phyloP scores from a whole-genome alignment of 805 yeast genomes.

The Cephaloascus fragrans region DNA sequence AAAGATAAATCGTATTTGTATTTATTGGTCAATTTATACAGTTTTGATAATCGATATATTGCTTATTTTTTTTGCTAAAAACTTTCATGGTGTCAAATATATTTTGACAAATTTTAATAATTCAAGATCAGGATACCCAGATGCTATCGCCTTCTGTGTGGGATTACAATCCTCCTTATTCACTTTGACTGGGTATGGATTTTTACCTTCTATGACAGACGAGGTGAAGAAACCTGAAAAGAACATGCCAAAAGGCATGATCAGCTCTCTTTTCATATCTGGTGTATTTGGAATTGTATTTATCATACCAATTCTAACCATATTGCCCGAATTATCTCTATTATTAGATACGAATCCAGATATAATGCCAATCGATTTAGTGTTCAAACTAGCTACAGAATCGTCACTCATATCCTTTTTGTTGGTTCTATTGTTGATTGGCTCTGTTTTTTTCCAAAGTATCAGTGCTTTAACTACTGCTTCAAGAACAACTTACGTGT shows the following conservation, averaged over 20 bases:
- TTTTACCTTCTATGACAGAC: conserved; percentile 73
- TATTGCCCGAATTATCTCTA: conserved; percentile 54
- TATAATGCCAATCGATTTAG: conserved; percentile 70
- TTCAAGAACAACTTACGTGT: conserved; percentile 71
- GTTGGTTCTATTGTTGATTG: conserved; percentile 54
- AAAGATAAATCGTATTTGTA: conserved; percentile 54
- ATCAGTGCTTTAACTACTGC: conserved; percentile 76
- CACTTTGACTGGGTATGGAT: conserved; percentile 76
- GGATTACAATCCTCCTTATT: conserved; percentile 74
- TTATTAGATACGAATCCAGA: conserved; percentile 50
- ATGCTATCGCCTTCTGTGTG: conserved; percentile 58
- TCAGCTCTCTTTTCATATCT: conserved; percentile 54
- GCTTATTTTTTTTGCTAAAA: conserved; percentile 45
- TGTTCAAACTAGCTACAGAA: conserved; percentile 61
- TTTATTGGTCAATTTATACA: conserved; percentile 68
- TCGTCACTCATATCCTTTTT: conserved; percentile 62
- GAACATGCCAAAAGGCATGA: conserved; percentile 66
- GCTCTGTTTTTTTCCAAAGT: conserved; percentile 66
- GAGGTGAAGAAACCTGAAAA: conserved; percentile 71
- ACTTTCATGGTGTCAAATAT: conserved; percentile 48
- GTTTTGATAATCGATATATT: conserved; percentile 58
- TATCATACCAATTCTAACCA: conserved; percentile 60
- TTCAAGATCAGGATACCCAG: conserved; percentile 69
- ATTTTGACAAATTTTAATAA: conserved; percentile 64
- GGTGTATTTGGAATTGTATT: conserved; percentile 63